Percentiles rank a stretch among this genome's conserved stretches.
phyloP scores from a whole-genome alignment of 805 yeast genomes.

The Brettanomyces anomalus region DNA sequence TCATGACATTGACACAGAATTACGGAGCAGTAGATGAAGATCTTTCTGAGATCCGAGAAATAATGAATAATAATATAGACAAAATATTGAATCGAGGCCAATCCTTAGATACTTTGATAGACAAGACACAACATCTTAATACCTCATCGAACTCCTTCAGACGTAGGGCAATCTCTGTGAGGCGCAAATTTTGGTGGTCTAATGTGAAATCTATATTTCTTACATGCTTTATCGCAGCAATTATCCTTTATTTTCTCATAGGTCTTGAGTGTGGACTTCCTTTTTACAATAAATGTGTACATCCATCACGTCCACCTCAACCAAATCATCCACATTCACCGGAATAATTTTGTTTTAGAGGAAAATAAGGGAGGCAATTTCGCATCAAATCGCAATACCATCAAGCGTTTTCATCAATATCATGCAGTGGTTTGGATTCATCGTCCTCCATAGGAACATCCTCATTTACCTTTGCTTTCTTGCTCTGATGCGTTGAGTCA shows the following conservation, averaged over 20 bases:
- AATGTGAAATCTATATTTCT: conserved; percentile 37
- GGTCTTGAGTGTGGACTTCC: conserved; percentile 51
- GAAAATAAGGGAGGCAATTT: too few relatives aligned
- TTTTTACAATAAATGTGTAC: conserved; percentile 32
- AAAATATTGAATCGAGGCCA: conserved; percentile 72
- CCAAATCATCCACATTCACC: conserved; percentile 3
- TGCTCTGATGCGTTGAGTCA: conserved; percentile 3
- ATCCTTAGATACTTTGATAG: conserved; percentile 59
- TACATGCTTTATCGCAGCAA: conserved; percentile 13
- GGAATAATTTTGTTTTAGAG: too few relatives aligned
- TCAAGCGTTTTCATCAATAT: too few relatives aligned
- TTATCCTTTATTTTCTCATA: conserved; percentile 35
- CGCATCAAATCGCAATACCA: background rate
- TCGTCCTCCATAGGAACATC: conserved; percentile 12
- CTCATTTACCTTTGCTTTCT: conserved; percentile 3
- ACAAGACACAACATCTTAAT: conserved; percentile 69
- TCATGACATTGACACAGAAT: conserved; percentile 28
- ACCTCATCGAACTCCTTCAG: conserved; percentile 61
- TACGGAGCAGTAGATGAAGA: conserved; percentile 36
- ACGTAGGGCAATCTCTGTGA: conserved; percentile 53
- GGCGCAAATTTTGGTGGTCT: conserved; percentile 63
- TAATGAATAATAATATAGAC: conserved; percentile 69
- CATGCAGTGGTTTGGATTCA: too few relatives aligned
- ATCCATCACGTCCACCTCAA: conserved; percentile 21
- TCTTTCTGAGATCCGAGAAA: conserved; percentile 51